Evolutionary conservation across 257 asterid genomes (phyloP).

Genomic region (Scutellaria minor): DNA sequence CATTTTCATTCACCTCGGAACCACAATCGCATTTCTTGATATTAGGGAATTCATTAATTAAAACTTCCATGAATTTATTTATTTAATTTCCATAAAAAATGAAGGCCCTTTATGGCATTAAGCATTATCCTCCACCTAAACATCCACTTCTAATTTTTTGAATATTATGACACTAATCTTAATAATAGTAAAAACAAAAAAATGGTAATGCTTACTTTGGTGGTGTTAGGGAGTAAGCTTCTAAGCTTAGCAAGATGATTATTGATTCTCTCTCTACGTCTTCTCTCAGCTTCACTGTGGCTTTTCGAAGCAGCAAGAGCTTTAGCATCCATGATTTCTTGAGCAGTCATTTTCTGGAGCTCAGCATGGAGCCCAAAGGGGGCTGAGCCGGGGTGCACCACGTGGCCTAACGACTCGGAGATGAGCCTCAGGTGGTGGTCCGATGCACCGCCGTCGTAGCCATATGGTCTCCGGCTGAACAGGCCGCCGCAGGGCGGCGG

Average conservation of each 20-base stretch:
- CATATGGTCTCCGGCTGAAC: slow-evolving; percentile 54
- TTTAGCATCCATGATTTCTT: slow-evolving; percentile 92
- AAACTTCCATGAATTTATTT: background rate
- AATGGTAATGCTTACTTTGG: slow-evolving; percentile 66
- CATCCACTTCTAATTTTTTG: slow-evolving; percentile 29
- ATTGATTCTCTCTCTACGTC: slow-evolving; percentile 89
- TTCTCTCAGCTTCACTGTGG: slow-evolving; percentile 95
- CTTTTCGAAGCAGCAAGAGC: slow-evolving; percentile 95
- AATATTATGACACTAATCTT: background rate
- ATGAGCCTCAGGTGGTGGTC: slow-evolving; percentile 55
- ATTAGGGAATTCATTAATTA: background rate
- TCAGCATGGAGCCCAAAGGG: slow-evolving; percentile 91
- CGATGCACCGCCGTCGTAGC: slow-evolving; percentile 48
- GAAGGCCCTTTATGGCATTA: slow-evolving; percentile 11
- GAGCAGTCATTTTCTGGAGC: slow-evolving; percentile 86
- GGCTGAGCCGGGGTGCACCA: slow-evolving; percentile 45
- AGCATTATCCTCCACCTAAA: slow-evolving; percentile 27
- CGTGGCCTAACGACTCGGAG: slow-evolving; percentile 54
- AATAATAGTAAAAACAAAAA: background rate
- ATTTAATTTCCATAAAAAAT: background rate
- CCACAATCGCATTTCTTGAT: slow-evolving; percentile 12
- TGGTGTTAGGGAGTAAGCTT: slow-evolving; percentile 86
- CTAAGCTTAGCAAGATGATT: slow-evolving; percentile 88
- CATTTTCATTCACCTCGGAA: slow-evolving; percentile 33
- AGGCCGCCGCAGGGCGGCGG: slow-evolving; percentile 45